Conservation (phyloP, 139 green algal genomes). For the Coelastrella sp. region DNA sequence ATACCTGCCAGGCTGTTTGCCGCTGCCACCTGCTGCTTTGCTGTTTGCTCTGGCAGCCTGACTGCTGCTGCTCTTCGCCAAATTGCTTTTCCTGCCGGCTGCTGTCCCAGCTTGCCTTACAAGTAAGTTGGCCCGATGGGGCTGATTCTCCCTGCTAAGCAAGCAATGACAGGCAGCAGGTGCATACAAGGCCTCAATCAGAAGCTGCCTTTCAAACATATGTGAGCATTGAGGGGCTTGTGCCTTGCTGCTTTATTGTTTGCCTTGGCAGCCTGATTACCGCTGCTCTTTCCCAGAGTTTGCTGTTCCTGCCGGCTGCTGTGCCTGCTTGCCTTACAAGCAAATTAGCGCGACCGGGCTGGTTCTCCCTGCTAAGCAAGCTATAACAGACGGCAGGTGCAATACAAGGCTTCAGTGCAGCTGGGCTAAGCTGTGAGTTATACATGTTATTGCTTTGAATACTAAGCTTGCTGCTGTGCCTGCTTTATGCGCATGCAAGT, state of each 20-base stretch:
- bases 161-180: not conserved
- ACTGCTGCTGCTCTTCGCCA: not conserved
- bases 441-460: too few species aligned
- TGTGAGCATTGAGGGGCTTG: too few species aligned
- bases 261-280: not conserved
- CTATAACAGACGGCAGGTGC: too few species aligned
- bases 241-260: not conserved
- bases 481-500: too few species aligned
- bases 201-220: too few species aligned
- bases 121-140: not conserved
- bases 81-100: conserved; percentile 23
- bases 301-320: not conserved
- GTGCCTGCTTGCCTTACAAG: too few species aligned
- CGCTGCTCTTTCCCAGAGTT: not conserved
- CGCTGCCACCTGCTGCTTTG: not conserved
- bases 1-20: not conserved
- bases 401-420: too few species aligned
- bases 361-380: not conserved
- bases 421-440: too few species aligned
- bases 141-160: conserved; percentile 14
- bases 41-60: not conserved
- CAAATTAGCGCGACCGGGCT: too few species aligned
- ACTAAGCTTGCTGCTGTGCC: too few species aligned
- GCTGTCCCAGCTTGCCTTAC: not conserved
- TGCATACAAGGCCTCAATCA: too few species aligned